Percentiles rank a stretch among this genome's conserved stretches.
phyloP scores from a whole-genome alignment of 2,329 filamentous ascomycete species.

The Penicillium psychrosexuale region DNA sequence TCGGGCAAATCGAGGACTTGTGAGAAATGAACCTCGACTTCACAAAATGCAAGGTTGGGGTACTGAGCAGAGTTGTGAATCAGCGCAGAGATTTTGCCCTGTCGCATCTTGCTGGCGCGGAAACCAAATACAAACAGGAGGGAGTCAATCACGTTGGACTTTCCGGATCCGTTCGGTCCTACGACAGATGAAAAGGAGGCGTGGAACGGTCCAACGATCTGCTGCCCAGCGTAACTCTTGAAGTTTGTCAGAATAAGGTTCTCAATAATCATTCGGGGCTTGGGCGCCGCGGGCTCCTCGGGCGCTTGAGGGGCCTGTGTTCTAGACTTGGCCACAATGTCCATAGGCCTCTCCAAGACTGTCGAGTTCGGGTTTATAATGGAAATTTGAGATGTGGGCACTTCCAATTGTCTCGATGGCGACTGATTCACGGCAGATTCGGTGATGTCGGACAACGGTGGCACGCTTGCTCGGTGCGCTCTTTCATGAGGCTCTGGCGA shows the following conservation, averaged over 20 bases:
- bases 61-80: constrained; percentile 94
- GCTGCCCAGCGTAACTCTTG: constrained; percentile 95
- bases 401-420: constrained; percentile 42
- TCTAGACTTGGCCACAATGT: constrained; percentile 85
- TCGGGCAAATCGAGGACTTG: constrained; percentile 85
- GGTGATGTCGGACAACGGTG: constrained; percentile 73
- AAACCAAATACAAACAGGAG: constrained; percentile 99
- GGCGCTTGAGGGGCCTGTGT: constrained; percentile 61
- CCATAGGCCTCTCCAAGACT: constrained; percentile 82
- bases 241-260: constrained; percentile 93
- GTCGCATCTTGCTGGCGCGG: constrained; percentile 97
- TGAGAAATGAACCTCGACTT: constrained; percentile 94
- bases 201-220: constrained; percentile 95
- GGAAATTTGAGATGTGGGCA: constrained; percentile 50
- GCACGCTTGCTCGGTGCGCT: constrained; percentile 45
- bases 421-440: constrained; percentile 62
- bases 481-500: constrained; percentile 49
- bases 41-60: constrained; percentile 82
- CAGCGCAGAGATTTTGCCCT: constrained; percentile 94
- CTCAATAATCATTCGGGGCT: constrained; percentile 85
- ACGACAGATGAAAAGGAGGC: constrained; percentile 97
- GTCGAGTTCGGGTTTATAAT: constrained; percentile 74
- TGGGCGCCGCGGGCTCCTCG: constrained; percentile 74
- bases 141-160: constrained; percentile 98
- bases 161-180: constrained; percentile 94